Evolutionary conservation across 2,329 filamentous ascomycete species (phyloP), one percentile per base, ranked within the genome.

Genomic region (Fusarium pseudonygamai): DNA sequence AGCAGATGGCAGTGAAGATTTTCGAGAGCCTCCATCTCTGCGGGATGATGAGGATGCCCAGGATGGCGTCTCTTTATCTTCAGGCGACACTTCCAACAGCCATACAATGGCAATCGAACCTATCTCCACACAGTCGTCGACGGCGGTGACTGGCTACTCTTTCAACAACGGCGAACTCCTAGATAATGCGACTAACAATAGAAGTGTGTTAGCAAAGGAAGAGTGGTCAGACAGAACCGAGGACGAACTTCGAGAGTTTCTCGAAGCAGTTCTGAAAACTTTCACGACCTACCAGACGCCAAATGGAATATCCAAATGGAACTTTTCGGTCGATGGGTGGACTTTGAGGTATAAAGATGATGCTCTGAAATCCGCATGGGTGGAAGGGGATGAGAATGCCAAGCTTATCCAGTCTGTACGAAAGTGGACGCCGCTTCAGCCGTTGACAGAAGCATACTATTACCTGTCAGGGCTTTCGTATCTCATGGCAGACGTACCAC

Each of bases 181-280:
- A 11, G 37, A 26, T 13, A 46, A 30, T 5, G 28, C 30, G 30
- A 15, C 34, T 39, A 42, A 7, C 3, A 14, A 43, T 26, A 22
- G 15, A 13, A 20, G 34, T 26, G 16, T 24, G 9, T 32, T 47
- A 49, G 36, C 16, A 22, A 28, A 30, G 4, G 46, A 55, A 26
- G 63, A 65, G 22, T 71, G 62, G 42, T 43, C 60, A 42, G 55
- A 71, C 26, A 39, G 61, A 28, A 65, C 52, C 10, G 71, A 65
- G 12, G 45, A 71, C 1, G 60, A 73, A 36, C 36, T 75, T 7
- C 47, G 64, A 6, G 60, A 61, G 45, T 63, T 71, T 16, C 57
- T 73, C 11, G 40, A 73, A 14, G 60, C 24, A 20, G 24, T 69
- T 42, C 36, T 73, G n/a, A 56, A 42, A 28, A 65, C 53, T 3